Base-by-base conservation (phyloP, 2,329 filamentous ascomycete species). In the Cercospora beticola region DNA sequence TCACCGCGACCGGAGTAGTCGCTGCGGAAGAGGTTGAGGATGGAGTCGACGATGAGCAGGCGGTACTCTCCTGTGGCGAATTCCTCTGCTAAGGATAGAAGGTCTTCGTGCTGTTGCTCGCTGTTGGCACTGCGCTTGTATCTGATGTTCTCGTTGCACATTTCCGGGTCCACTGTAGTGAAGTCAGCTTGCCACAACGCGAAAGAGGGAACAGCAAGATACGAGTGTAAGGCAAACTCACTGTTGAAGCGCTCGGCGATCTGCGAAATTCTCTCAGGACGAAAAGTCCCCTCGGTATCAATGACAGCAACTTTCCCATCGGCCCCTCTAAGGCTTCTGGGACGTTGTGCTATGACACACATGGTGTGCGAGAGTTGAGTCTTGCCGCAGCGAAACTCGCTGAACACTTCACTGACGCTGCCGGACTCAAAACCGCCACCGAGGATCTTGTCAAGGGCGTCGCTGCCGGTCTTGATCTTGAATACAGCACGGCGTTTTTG, bases 271-370 rank as follows among this genome's bases (percentile, higher is more conserved):
- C 89, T 85, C 76, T 91, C 88, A 0, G 89, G 89, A 61, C 89
- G 83, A 74, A 90, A 91, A 0, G 89, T 89, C 43, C 88, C 88
- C 76, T 90, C 87, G 1, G 86, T 88, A 72, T 89, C 88, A 73
- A 91, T 89, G 73, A 90, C 90, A 21, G 88, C 88, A 61, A 90
- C 89, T 74, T 90, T 91, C 46, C 89, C 89, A 75, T 88, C 87
- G 33, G 87, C 88, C 26, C 89, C 89, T 12, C 89, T 88, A 81
- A 88, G 85, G 18, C 88, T 86, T 75, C 83, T 75, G 23, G 74
- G 71, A 62, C 85, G 79, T 73, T 86, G 87, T 33, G 88, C 86
- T 64, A 89, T 84, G 40, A 91, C 89, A 52, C 87, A 87, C 83
- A 90, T 87, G 5, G 89, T 91, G 76, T 90, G 89, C 4, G 86